phyloP scores from a whole-genome alignment of 2,329 filamentous ascomycete genomes.

The Neoscytalidium dimidiatum region DNA sequence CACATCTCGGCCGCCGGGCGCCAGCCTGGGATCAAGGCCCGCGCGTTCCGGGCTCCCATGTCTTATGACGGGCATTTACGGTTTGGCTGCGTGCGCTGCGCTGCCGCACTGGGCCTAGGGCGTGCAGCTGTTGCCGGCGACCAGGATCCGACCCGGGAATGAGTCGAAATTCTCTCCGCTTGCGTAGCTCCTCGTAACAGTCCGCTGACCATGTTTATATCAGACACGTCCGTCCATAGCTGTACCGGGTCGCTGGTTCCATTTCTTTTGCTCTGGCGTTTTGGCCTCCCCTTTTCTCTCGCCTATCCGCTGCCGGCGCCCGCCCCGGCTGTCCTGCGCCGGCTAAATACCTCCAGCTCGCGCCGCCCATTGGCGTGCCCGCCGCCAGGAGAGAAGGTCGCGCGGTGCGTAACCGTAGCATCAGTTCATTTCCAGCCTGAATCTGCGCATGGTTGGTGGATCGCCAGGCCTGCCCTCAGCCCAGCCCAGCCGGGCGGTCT shows the following conservation, averaged over 20 bases:
- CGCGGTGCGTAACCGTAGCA: constrained; percentile 16
- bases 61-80: neutral
- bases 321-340: constrained; percentile 6
- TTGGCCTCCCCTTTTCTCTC: constrained; percentile 6
- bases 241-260: constrained; percentile 15
- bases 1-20: constrained; percentile 11
- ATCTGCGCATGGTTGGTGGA: constrained; percentile 9
- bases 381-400: neutral
- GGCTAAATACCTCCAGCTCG: constrained; percentile 6
- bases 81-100: constrained; percentile 5
- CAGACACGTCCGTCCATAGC: constrained; percentile 16
- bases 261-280: constrained; percentile 18
- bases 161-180: constrained; percentile 19
- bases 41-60: constrained; percentile 12
- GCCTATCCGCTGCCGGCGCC: constrained; percentile 4
- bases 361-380: neutral
- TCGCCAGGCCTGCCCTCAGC: constrained; percentile 4
- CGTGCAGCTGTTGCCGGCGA: constrained; percentile 15
- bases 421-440: constrained; percentile 16
- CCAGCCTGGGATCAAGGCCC: constrained; percentile 7
- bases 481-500: neutral
- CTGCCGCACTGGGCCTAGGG: constrained; percentile 8
- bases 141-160: constrained; percentile 19
- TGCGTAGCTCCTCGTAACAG: constrained; percentile 15
- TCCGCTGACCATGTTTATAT: constrained; percentile 16